A percentile compares a stretch with the other conserved stretches of the same genome.
These are phyloP conservation scores for Cadophora sp. DNA, from an alignment of 2,329 filamentous ascomycete genomes.

Conservation along the genomic window DNA sequence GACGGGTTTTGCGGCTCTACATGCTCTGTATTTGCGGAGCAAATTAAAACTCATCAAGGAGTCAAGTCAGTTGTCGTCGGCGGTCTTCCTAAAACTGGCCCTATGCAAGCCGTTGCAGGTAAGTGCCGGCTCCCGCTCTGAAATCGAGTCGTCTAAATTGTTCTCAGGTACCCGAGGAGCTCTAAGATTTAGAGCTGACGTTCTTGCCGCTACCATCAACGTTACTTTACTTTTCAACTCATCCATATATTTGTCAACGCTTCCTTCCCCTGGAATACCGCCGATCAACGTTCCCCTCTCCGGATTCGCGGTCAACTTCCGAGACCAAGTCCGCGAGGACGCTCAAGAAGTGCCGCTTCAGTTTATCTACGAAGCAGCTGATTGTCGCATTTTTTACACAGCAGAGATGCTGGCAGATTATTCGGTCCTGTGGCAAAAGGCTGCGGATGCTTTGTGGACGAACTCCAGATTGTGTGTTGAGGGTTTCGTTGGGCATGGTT, in stretches of 20 bases:
- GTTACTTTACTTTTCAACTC: neutral
- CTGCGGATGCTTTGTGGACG: slow-evolving; percentile 39
- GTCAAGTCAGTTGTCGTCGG: slow-evolving; percentile 61
- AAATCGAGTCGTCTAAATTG: neutral
- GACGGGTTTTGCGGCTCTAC: slow-evolving; percentile 66
- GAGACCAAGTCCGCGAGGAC: slow-evolving; percentile 30
- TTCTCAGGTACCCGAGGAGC: neutral
- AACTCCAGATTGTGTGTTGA: slow-evolving; percentile 1
- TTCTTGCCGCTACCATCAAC: neutral
- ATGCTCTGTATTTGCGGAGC: slow-evolving; percentile 61
- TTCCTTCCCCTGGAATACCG: neutral
- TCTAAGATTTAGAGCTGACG: neutral
- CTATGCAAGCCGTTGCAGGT: slow-evolving; percentile 62
- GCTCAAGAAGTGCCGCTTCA: slow-evolving; percentile 52
- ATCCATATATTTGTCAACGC: neutral
- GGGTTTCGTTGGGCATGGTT: neutral
- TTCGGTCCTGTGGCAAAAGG: slow-evolving; percentile 55
- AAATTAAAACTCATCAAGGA: slow-evolving; percentile 61
- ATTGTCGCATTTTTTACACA: slow-evolving; percentile 65
- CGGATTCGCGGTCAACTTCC: slow-evolving; percentile 28
- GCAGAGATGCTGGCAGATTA: slow-evolving; percentile 56
- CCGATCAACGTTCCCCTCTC: slow-evolving; percentile 19
- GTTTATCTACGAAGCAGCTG: slow-evolving; percentile 65
- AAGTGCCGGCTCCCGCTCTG: slow-evolving; percentile 48
- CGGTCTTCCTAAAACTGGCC: slow-evolving; percentile 53